Evolutionary conservation across 805 yeast genomes (phyloP).

Genomic region (Candida berthetii): DNA sequence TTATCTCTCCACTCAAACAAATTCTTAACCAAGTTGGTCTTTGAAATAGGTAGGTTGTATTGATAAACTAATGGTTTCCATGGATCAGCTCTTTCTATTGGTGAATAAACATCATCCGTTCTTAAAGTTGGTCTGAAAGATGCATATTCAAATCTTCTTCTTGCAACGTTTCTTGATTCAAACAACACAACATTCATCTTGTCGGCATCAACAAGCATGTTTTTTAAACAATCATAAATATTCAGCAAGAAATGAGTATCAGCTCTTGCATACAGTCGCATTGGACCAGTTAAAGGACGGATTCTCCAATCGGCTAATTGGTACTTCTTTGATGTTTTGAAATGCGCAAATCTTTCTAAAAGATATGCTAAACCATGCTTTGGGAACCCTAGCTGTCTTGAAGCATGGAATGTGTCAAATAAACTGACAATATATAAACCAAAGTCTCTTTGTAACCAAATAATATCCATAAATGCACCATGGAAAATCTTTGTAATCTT

Average conservation of each 20-base stretch:
- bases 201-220: constrained; percentile 45
- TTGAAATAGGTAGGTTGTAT: constrained; percentile 53
- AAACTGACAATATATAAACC: constrained; percentile 86
- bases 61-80: constrained; percentile 59
- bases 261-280: constrained; percentile 85
- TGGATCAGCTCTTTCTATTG: constrained; percentile 53
- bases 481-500: constrained; percentile 81
- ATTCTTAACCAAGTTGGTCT: constrained; percentile 47
- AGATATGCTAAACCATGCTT: constrained; percentile 80
- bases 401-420: constrained; percentile 91
- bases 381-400: constrained; percentile 72
- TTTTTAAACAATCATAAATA: constrained; percentile 70
- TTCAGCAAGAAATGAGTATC: constrained; percentile 89
- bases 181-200: constrained; percentile 57
- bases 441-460: constrained; percentile 94
- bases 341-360: constrained; percentile 72
- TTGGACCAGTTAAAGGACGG: constrained; percentile 71
- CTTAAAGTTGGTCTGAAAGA: constrained; percentile 43
- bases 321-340: constrained; percentile 87
- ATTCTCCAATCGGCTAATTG: constrained; percentile 96
- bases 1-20: constrained; percentile 81
- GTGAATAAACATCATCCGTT: constrained; percentile 35
- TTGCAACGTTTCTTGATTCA: constrained; percentile 76
- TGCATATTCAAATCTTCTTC: constrained; percentile 75
- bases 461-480: constrained; percentile 95